Conservation (phyloP, 495 filamentous ascomycete genomes). For the Margaritispora aquatica region DNA sequence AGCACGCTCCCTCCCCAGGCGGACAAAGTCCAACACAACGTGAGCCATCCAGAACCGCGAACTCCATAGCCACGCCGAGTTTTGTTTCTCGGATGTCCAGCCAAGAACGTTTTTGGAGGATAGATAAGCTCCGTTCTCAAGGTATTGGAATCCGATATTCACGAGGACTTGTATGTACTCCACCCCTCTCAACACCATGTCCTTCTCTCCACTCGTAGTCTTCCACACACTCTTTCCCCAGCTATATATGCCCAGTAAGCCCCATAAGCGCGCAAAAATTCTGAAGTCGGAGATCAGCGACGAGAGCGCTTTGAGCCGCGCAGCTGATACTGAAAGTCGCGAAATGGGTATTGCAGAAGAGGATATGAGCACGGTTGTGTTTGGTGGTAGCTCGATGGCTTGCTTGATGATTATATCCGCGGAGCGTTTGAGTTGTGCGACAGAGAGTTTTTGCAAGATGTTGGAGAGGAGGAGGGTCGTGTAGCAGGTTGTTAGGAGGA, state of each 20-base stretch:
- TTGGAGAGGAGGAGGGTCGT: constrained; percentile 45
- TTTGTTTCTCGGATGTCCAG: constrained; percentile 45
- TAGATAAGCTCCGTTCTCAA: constrained; percentile 84
- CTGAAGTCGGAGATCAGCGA: constrained; percentile 55
- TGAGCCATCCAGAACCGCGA: constrained; percentile 73
- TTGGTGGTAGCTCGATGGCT: constrained; percentile 17
- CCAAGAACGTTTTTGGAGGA: constrained; percentile 60
- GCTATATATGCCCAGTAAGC: constrained; percentile 67
- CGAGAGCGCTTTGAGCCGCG: constrained; percentile 42
- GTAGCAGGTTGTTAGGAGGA: constrained; percentile 60
- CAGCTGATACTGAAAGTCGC: constrained; percentile 29
- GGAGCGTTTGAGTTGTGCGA: constrained; percentile 5
- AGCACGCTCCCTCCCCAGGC: constrained; percentile 39
- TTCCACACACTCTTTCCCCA: constrained; percentile 55
- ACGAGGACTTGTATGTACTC: constrained; percentile 61
- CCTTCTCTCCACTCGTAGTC: background rate
- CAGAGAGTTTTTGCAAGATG: constrained; percentile 26
- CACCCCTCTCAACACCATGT: constrained; percentile 28
- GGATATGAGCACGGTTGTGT: constrained; percentile 17
- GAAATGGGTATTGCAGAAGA: constrained; percentile 32
- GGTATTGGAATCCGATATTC: constrained; percentile 63
- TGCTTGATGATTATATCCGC: constrained; percentile 16
- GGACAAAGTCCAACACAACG: constrained; percentile 67
- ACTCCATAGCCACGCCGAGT: constrained; percentile 64
- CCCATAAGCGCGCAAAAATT: constrained; percentile 73